phyloP scores from a whole-genome alignment of 192 early-diverging fungal species.

The Backusella morwellensis region DNA sequence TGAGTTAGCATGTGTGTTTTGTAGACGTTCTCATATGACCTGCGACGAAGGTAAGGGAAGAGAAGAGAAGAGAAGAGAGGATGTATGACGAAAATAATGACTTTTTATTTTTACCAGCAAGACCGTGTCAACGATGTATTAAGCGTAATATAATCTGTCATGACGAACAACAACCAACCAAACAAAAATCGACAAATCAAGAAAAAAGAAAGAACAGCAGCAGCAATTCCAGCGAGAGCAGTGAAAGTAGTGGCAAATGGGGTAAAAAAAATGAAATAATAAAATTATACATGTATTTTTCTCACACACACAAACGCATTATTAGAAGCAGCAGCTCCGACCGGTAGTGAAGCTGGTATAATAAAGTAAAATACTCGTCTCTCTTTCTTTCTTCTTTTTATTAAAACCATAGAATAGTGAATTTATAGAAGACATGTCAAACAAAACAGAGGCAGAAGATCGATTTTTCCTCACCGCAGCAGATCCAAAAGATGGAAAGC shows the following conservation, averaged over 20 bases:
- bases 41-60: slow-evolving; percentile 70
- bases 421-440: slow-evolving; percentile 11
- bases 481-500: slow-evolving; percentile 87
- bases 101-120: slow-evolving; percentile 12
- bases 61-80: neutral
- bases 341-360: neutral
- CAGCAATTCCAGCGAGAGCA: slow-evolving; percentile 1
- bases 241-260: neutral
- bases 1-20: slow-evolving; percentile 85
- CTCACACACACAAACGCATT: neutral
- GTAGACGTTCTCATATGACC: slow-evolving; percentile 94
- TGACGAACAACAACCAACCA: slow-evolving; percentile 41
- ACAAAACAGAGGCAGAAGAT: slow-evolving; percentile 40
- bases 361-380: slow-evolving; percentile 1
- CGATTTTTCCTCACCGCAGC: slow-evolving; percentile 91
- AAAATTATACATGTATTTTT: neutral
- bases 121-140: slow-evolving; percentile 94
- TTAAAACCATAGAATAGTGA: neutral
- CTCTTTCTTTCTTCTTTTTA: neutral
- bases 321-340: neutral
- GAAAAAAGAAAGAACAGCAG: neutral
- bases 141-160: slow-evolving; percentile 92
- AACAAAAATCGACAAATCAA: neutral
- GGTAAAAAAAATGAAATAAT: neutral
- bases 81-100: neutral